Conservation (phyloP, 768 basidiomycete genomes). For the Termitomyces heimii region DNA sequence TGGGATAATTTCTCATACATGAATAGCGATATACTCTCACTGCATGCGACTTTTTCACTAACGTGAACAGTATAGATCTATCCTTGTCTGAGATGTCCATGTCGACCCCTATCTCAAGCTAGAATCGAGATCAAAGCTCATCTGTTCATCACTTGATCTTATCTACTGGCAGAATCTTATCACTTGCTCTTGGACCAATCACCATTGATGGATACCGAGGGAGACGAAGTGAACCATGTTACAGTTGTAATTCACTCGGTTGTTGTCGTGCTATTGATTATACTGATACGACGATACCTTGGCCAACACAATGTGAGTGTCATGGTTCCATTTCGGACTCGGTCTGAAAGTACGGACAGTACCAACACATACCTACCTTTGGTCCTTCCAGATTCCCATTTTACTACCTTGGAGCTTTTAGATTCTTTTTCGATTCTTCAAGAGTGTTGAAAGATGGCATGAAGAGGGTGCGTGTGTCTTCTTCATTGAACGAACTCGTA, state of each 20-base stretch:
- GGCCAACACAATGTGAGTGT: slow-evolving; percentile 5
- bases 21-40: not conserved
- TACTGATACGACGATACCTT: not conserved
- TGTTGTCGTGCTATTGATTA: not conserved
- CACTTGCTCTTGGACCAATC: not conserved
- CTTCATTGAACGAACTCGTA: too few relatives aligned
- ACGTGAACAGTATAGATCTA: not conserved
- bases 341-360: slow-evolving; percentile 7
- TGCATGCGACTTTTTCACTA: not conserved
- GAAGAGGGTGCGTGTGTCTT: not conserved
- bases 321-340: not conserved
- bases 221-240: slow-evolving; percentile 6
- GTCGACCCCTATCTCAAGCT: slow-evolving; percentile 1
- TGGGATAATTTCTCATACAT: slow-evolving; percentile 2
- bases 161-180: not conserved
- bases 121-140: not conserved
- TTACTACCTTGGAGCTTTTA: slow-evolving; percentile 18
- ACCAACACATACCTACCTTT: slow-evolving; percentile 19
- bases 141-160: slow-evolving; percentile 4
- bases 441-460: slow-evolving; percentile 5
- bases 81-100: not conserved
- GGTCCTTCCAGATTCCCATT: slow-evolving; percentile 14
- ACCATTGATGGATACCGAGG: not conserved
- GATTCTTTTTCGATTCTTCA: slow-evolving; percentile 9
- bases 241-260: not conserved